A percentile compares a stretch with the other conserved stretches of the same genome.
Evolutionary conservation across 2,329 filamentous ascomycete species (phyloP).

Genomic region (Apiospora pterosperma): DNA sequence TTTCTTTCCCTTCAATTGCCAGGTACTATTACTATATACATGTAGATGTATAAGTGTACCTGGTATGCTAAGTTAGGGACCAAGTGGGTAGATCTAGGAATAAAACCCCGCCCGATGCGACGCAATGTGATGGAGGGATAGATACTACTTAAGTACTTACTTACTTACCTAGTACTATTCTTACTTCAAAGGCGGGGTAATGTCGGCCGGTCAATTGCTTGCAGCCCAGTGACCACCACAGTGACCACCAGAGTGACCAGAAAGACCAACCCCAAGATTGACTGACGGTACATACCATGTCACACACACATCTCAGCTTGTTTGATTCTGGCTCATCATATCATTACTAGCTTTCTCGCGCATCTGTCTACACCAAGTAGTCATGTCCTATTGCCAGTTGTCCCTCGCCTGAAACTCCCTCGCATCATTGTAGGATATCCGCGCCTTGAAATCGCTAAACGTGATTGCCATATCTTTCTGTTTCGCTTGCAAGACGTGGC

Average conservation of each 20-base stretch:
- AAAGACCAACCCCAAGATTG: not conserved
- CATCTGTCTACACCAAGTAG: not conserved
- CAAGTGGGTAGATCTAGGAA: not conserved
- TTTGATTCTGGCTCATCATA: not conserved
- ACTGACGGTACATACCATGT: not conserved
- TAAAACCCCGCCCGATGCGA: not conserved
- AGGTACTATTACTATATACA: too few relatives aligned
- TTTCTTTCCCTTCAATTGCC: not conserved
- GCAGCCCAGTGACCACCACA: not conserved
- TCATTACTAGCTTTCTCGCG: not conserved
- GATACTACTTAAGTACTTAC: not conserved
- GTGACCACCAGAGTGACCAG: too few relatives aligned
- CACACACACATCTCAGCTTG: not conserved
- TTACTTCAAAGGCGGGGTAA: not conserved
- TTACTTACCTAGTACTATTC: not conserved
- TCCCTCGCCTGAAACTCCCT: not conserved
- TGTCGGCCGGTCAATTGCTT: not conserved
- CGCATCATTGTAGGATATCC: not conserved
- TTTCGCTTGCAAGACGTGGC: not conserved
- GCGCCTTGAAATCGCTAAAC: not conserved
- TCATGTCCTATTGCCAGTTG: not conserved
- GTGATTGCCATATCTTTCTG: not conserved
- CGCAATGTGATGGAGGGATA: not conserved
- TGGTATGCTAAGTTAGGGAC: not conserved
- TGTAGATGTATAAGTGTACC: not conserved